phyloP scores from a whole-genome alignment of 2,329 filamentous ascomycete species.

The Paraphaeosphaeria minitans region DNA sequence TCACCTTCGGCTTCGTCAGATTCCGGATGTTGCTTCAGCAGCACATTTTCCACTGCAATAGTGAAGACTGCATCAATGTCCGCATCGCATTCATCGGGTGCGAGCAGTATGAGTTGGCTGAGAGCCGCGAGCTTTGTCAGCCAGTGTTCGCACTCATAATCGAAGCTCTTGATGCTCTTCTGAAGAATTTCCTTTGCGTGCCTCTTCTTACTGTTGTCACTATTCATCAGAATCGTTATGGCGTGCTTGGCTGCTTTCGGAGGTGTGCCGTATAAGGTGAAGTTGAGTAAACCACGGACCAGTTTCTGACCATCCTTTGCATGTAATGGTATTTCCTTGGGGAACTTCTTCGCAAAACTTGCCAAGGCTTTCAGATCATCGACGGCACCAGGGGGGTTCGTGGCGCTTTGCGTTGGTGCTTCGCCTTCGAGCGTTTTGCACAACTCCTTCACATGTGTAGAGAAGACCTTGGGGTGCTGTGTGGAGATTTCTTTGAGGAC shows the following conservation, averaged over 20 bases:
- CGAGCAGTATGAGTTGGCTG: slow-evolving; percentile 76
- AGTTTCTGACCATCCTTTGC: slow-evolving; percentile 72
- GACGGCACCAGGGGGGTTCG: slow-evolving; percentile 76
- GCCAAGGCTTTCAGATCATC: slow-evolving; percentile 94
- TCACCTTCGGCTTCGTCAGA: slow-evolving; percentile 58
- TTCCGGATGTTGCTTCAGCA: slow-evolving; percentile 68
- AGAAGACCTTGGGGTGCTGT: slow-evolving; percentile 86
- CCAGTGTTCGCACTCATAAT: slow-evolving; percentile 74
- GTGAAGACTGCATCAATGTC: slow-evolving; percentile 78
- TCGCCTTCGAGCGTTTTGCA: slow-evolving; percentile 84
- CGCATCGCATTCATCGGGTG: slow-evolving; percentile 71
- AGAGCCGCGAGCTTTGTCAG: slow-evolving; percentile 73
- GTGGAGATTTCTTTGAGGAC: slow-evolving; percentile 91
- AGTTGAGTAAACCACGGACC: slow-evolving; percentile 77
- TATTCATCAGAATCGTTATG: slow-evolving; percentile 83
- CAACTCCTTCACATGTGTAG: slow-evolving; percentile 87
- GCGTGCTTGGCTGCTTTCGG: slow-evolving; percentile 90
- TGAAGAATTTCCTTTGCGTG: slow-evolving; percentile 82
- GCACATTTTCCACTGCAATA: slow-evolving; percentile 74
- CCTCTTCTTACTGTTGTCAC: slow-evolving; percentile 77
- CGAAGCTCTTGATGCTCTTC: slow-evolving; percentile 74
- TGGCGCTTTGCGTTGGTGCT: slow-evolving; percentile 70
- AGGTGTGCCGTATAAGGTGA: slow-evolving; percentile 81
- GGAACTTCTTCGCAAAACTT: slow-evolving; percentile 85
- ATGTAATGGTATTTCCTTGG: slow-evolving; percentile 73